Evolutionary conservation across 208 protist species (phyloP), one percentile per base, ranked within the genome.

Genomic region (Trypanosoma conorhini): DNA sequence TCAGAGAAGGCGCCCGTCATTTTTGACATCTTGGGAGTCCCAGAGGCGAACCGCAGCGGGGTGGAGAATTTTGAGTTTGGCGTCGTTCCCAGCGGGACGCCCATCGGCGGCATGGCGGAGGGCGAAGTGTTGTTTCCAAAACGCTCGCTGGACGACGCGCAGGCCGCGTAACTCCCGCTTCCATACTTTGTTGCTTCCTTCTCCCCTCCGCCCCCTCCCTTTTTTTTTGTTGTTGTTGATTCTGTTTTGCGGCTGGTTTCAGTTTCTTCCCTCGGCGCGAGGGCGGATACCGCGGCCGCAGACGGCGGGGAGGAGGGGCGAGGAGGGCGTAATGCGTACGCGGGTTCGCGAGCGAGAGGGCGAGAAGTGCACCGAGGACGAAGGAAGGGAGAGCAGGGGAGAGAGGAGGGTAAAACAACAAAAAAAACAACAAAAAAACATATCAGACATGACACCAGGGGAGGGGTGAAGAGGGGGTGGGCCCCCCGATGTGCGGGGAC

Each of bases 1-100:
- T 90, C 94, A 30, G 67, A 86, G 46, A 92, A 96, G 71, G 60
- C 87, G 24, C 58, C 38, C 22, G 83, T 90, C 63, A 96, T 96
- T 62, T 87, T 98, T 42, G 84, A 96, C 69, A 81, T 83, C 61
- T 78, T 98, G 30, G 87, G 86, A 35, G 89, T 98, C n/a, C 85
- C 88, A 31, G 56, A 33, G 28, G 77, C 73, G 63, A 31, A 81
- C 31, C 79, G 92, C 51, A 67, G 40, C 0, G 92, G 84, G 21
- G 54, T 93, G 46, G 70, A 63, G 42, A 82, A 84, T 81, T 91
- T 91, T 68, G 62, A 46, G 30, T 94, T 86, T 69, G 92, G 89
- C 35, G 77, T 85, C 22, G 71, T 95, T 63, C 44, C 77, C 24
- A 66, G 88, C 5, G 88, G 90, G 15, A 78, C 86, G 44, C 81